A percentile compares a stretch with the other conserved stretches of the same genome.
Conservation (phyloP, 108 stramenopile genomes). For the Bacterosira constricta region DNA sequence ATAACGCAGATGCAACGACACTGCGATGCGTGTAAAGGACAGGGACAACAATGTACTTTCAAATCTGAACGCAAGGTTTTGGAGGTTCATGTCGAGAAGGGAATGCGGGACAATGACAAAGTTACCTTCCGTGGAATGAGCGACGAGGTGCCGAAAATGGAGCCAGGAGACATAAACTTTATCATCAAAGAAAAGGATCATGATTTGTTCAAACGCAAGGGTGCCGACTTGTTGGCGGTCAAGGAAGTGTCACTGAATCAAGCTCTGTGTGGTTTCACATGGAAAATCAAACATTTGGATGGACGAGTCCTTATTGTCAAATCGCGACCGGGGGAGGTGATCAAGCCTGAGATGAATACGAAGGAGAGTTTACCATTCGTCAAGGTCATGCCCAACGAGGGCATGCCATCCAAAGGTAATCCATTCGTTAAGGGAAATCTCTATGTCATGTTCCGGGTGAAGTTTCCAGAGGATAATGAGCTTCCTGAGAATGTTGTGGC, state of each 20-base stretch:
- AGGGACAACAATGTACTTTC: conserved; percentile 65
- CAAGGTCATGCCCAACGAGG: conserved; percentile 88
- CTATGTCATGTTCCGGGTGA: conserved; percentile 90
- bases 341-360: conserved; percentile 77
- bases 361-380: conserved; percentile 82
- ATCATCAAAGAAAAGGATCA: conserved; percentile 96
- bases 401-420: conserved; percentile 95
- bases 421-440: conserved; percentile 94
- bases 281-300: conserved; percentile 81
- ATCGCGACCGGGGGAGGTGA: conserved; percentile 76
- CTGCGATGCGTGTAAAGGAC: conserved; percentile 79
- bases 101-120: conserved; percentile 91
- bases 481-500: conserved; percentile 60
- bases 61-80: conserved; percentile 83
- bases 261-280: conserved; percentile 90
- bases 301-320: conserved; percentile 64
- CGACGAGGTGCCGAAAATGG: conserved; percentile 91
- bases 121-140: conserved; percentile 93
- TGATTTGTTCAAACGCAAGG: conserved; percentile 91
- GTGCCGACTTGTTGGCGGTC: conserved; percentile 90
- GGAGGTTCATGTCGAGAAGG: conserved; percentile 94
- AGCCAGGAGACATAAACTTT: conserved; percentile 96
- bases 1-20: conserved; percentile 86
- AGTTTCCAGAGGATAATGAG: conserved; percentile 75
- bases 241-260: conserved; percentile 89